These are phyloP conservation scores for Aspergillus fructus DNA, from an alignment of 2,329 filamentous ascomycete species.

Conservation along the genomic window DNA sequence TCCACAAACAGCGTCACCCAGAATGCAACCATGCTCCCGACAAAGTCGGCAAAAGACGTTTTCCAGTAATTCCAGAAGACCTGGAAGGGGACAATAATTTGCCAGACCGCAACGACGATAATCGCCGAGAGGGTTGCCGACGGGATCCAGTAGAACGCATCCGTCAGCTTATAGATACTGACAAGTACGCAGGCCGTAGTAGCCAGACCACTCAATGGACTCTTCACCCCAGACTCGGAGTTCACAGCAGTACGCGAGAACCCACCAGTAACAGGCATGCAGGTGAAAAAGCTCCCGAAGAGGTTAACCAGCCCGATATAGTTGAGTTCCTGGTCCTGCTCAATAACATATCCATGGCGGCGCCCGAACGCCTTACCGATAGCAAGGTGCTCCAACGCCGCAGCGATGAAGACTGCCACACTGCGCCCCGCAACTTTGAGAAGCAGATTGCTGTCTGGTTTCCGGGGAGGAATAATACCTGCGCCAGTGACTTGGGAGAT, in stretches of 20 bases:
- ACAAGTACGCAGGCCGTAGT: constrained; percentile 81
- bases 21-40: constrained; percentile 91
- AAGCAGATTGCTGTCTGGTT: not conserved
- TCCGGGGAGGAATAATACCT: not conserved
- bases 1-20: constrained; percentile 80
- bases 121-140: constrained; percentile 76
- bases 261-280: constrained; percentile 86
- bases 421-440: not conserved
- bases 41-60: constrained; percentile 81
- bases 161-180: constrained; percentile 81
- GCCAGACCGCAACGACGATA: constrained; percentile 92
- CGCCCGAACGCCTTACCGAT: constrained; percentile 95
- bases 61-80: constrained; percentile 93
- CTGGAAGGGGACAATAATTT: constrained; percentile 85
- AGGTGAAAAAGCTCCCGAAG: constrained; percentile 84
- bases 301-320: constrained; percentile 89
- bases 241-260: constrained; percentile 96
- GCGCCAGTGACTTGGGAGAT: not conserved
- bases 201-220: constrained; percentile 83
- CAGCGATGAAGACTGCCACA: not conserved
- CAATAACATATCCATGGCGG: constrained; percentile 91
- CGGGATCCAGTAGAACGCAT: constrained; percentile 91
- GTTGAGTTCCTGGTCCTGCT: constrained; percentile 92
- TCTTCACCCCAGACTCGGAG: constrained; percentile 89
- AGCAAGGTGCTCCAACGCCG: constrained; percentile 44